phyloP scores from a whole-genome alignment of 2,329 filamentous ascomycete species.

The Colletotrichum sp. region DNA sequence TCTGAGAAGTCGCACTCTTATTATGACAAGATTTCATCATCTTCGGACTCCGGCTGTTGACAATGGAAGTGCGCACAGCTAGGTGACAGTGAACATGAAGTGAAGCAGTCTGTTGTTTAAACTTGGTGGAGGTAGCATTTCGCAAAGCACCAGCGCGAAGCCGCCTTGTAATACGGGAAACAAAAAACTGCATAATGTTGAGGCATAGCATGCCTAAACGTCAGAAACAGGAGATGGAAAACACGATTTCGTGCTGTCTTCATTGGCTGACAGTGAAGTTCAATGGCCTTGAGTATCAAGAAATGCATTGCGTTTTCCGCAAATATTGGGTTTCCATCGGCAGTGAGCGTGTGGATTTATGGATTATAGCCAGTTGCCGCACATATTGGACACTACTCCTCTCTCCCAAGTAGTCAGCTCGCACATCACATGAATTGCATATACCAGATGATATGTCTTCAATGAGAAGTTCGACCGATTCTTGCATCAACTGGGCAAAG shows the following conservation, averaged over 20 bases:
- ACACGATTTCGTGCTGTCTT: neutral
- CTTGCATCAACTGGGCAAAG: neutral
- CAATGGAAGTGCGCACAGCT: neutral
- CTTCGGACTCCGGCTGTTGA: neutral
- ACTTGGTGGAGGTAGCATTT: neutral
- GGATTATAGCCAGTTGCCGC: fast-evolving
- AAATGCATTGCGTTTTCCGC: fast-evolving
- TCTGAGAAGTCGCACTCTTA: neutral
- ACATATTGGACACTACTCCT: fast-evolving
- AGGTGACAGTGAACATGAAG: neutral
- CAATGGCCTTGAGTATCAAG: neutral
- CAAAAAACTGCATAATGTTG: fast-evolving
- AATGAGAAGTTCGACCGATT: neutral
- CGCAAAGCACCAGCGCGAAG: neutral
- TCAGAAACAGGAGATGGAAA: neutral
- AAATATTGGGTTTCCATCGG: neutral
- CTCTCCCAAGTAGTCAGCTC: neutral
- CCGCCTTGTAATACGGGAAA: neutral
- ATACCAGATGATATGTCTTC: neutral
- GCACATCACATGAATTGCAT: neutral
- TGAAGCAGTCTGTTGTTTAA: neutral
- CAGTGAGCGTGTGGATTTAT: neutral
- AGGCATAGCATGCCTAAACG: neutral
- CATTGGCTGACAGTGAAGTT: neutral
- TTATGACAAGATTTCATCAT: neutral